phyloP scores from a whole-genome alignment of 495 filamentous ascomycete species.

The Podospora pseudocomata region DNA sequence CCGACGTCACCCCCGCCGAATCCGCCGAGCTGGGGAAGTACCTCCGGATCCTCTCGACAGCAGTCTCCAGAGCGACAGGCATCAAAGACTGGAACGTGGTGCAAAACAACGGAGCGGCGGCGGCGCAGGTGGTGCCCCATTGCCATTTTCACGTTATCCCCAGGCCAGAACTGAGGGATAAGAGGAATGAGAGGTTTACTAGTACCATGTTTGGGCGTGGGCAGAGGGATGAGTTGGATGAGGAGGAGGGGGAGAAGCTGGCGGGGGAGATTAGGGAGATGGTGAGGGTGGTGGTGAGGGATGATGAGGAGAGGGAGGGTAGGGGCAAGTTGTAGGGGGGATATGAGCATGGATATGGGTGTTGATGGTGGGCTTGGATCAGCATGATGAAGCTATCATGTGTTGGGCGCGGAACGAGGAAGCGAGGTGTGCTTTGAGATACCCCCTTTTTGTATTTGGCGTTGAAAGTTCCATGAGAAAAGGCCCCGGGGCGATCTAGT shows the following conservation, averaged over 20 bases:
- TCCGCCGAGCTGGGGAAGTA: conserved; percentile 63
- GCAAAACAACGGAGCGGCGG: conserved; percentile 86
- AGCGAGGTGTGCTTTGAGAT: conserved; percentile 1
- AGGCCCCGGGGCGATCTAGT: no score
- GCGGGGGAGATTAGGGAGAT: conserved; percentile 59
- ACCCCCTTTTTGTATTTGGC: background rate
- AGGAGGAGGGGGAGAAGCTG: conserved; percentile 69
- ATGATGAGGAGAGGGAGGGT: conserved; percentile 48
- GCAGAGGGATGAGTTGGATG: conserved; percentile 76
- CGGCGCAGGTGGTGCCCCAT: conserved; percentile 87
- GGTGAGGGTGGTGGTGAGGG: conserved; percentile 52
- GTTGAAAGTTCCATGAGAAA: conserved; percentile 4
- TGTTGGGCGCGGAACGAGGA: background rate
- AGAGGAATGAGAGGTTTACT: conserved; percentile 50
- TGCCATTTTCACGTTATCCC: conserved; percentile 93
- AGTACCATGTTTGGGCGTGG: conserved; percentile 82
- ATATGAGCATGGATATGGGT: background rate
- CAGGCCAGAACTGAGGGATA: conserved; percentile 50
- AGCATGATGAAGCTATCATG: no score
- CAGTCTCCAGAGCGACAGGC: conserved; percentile 59
- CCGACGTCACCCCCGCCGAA: conserved; percentile 55
- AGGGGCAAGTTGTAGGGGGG: conserved; percentile 41
- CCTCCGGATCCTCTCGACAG: conserved; percentile 70
- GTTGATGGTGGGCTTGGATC: background rate
- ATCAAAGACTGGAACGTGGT: conserved; percentile 86